Conservation (phyloP, 768 basidiomycete species). For the Lentinula edodes region DNA sequence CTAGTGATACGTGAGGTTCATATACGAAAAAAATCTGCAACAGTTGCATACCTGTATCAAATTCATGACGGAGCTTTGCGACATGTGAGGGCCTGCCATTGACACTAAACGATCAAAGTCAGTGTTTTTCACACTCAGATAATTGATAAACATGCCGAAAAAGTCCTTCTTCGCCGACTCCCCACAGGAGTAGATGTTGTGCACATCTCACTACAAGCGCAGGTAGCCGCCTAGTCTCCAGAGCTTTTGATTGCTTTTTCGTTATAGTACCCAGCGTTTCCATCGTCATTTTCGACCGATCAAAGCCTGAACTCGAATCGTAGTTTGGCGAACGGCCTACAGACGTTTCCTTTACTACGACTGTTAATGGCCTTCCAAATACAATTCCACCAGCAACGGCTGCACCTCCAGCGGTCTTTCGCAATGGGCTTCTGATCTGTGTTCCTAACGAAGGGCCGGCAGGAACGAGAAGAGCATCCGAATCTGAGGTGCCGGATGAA, state of each 20-base stretch:
- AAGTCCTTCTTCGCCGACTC: slow-evolving; percentile 79
- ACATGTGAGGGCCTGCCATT: slow-evolving; percentile 82
- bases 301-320: slow-evolving; percentile 16
- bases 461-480: slow-evolving; percentile 36
- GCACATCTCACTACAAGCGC: slow-evolving; percentile 79
- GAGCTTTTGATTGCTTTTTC: slow-evolving; percentile 21
- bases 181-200: slow-evolving; percentile 79
- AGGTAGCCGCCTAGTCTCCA: slow-evolving; percentile 56
- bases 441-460: slow-evolving; percentile 50
- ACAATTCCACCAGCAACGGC: slow-evolving; percentile 46
- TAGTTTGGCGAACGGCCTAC: slow-evolving; percentile 28
- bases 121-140: slow-evolving; percentile 8
- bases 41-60: slow-evolving; percentile 57
- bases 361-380: slow-evolving; percentile 57
- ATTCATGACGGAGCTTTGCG: slow-evolving; percentile 66
- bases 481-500: slow-evolving; percentile 43
- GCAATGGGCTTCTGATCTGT: slow-evolving; percentile 49
- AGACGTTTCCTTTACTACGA: slow-evolving; percentile 53
- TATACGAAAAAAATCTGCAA: slow-evolving; percentile 7
- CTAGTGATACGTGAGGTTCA: slow-evolving; percentile 28
- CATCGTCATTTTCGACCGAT: slow-evolving; percentile 9
- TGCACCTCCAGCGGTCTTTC: slow-evolving; percentile 24
- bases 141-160: slow-evolving; percentile 55
- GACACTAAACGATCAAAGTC: slow-evolving; percentile 43
- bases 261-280: slow-evolving; percentile 14